Conservation (phyloP, 805 yeast species). For the Metschnikowia picachoensis region DNA sequence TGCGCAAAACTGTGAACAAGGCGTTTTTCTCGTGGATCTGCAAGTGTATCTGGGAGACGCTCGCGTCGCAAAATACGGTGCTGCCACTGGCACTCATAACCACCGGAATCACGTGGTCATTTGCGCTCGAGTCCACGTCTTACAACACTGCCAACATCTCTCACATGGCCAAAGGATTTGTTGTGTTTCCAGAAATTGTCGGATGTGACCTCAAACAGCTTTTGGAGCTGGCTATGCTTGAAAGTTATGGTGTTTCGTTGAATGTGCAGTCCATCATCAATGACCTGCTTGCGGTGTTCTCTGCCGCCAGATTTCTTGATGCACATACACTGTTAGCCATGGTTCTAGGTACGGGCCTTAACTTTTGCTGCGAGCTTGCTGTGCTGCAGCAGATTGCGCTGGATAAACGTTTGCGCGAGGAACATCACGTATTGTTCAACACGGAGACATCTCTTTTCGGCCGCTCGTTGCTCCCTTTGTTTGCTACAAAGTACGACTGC, state of each 20-base stretch:
- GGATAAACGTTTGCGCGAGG: conserved; percentile 10
- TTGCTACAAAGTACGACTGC: conserved; percentile 39
- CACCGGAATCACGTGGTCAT: conserved; percentile 55
- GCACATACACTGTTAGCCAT: conserved; percentile 43
- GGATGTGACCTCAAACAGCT: conserved; percentile 40
- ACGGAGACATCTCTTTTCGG: conserved; percentile 59
- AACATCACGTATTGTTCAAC: conserved; percentile 34
- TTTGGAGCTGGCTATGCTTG: conserved; percentile 31
- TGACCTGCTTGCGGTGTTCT: conserved; percentile 63
- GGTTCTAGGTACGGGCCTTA: conserved; percentile 69
- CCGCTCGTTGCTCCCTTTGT: conserved; percentile 24
- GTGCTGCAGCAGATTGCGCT: conserved; percentile 17
- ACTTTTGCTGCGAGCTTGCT: conserved; percentile 44
- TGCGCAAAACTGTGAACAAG: conserved; percentile 36
- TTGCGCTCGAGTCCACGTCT: conserved; percentile 44
- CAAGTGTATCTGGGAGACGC: conserved; percentile 26
- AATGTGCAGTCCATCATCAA: conserved; percentile 49
- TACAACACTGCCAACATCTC: conserved; percentile 44
- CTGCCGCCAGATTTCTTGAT: conserved; percentile 46
- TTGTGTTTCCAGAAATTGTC: conserved; percentile 39
- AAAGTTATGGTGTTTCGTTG: conserved; percentile 24
- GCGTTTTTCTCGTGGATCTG: conserved; percentile 38
- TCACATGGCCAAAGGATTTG: conserved; percentile 61
- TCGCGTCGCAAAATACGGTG: conserved; percentile 20
- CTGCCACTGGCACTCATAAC: conserved; percentile 20